Evolutionary conservation across 495 filamentous ascomycete species (phyloP).

Genomic region (Darksidea phi): DNA sequence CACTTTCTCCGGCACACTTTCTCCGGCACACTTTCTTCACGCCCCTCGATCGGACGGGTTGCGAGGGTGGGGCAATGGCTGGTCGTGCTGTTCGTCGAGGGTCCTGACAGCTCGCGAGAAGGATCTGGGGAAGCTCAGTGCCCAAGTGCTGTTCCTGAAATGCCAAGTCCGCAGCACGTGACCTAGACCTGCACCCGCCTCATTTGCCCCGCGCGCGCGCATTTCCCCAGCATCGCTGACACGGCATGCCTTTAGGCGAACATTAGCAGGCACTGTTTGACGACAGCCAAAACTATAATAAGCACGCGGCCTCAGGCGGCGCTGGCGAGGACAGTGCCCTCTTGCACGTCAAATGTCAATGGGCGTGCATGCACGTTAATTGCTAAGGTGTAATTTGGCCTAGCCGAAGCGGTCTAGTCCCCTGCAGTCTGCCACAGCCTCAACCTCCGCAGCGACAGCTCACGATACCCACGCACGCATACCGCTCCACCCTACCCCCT

Average conservation of each 20-base stretch:
- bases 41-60: too few relatives aligned
- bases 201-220: background rate
- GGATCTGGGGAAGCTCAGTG: too few relatives aligned
- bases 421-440: too few relatives aligned
- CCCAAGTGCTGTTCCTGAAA: too few relatives aligned
- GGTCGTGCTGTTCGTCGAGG: too few relatives aligned
- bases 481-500: background rate
- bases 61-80: too few relatives aligned
- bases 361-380: background rate
- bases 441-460: slow-evolving; percentile 19
- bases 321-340: too few relatives aligned
- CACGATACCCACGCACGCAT: background rate
- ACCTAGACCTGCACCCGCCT: background rate
- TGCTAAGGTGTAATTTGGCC: background rate
- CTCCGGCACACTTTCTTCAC: too few relatives aligned
- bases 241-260: background rate
- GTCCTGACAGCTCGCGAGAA: too few relatives aligned
- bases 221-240: background rate
- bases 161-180: background rate
- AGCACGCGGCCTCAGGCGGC: background rate
- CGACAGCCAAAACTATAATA: background rate
- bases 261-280: background rate
- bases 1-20: too few relatives aligned
- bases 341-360: too few relatives aligned
- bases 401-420: too few relatives aligned